Evolutionary conservation across 148 eudicot genomes (phyloP).

Genomic region (Vaccinium darrowii): DNA sequence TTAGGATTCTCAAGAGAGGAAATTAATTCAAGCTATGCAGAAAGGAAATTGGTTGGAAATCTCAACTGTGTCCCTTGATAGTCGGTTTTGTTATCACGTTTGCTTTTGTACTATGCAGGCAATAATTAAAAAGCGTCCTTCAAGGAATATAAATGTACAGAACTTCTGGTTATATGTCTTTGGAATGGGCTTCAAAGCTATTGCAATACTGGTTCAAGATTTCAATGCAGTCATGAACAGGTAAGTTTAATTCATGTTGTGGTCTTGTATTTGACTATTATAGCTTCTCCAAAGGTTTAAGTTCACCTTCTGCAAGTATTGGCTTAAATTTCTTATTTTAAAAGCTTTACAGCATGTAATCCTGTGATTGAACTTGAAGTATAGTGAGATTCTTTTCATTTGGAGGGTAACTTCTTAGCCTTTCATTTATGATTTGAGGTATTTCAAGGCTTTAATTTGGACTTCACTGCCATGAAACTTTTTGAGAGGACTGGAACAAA

Average conservation of each 20-base stretch:
- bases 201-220: constrained; percentile 86
- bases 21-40: background rate
- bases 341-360: constrained; percentile 6
- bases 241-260: constrained; percentile 36
- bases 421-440: background rate
- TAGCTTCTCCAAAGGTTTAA: background rate
- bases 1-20: background rate
- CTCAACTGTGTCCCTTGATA: background rate
- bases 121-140: constrained; percentile 89
- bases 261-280: background rate
- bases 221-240: constrained; percentile 82
- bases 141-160: constrained; percentile 95
- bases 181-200: constrained; percentile 94
- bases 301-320: background rate
- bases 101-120: constrained; percentile 55
- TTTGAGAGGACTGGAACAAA: background rate
- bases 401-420: background rate
- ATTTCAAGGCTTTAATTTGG: background rate
- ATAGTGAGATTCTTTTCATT: background rate
- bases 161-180: constrained; percentile 95
- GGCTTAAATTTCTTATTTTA: background rate
- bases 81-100: constrained; percentile 3
- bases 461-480: background rate
- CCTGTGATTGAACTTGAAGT: background rate
- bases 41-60: background rate